These are phyloP conservation scores for Nidula microcarpa DNA, from an alignment of 768 basidiomycete genomes.

Conservation along the genomic window DNA sequence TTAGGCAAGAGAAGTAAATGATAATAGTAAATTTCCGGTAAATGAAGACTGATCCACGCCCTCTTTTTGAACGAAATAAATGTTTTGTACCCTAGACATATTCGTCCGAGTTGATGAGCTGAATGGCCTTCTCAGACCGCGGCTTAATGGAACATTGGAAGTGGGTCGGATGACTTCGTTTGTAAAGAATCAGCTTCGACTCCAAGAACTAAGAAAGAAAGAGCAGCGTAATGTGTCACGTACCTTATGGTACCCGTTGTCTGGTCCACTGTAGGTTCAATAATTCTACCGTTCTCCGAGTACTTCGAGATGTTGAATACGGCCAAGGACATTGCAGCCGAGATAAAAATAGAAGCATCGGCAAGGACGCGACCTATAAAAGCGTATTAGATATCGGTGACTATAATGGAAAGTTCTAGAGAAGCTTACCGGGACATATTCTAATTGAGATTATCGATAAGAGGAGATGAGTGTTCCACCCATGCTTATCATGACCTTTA, in stretches of 20 bases:
- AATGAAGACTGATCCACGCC: neutral
- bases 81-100: slow-evolving; percentile 1
- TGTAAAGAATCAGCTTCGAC: neutral
- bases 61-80: neutral
- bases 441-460: slow-evolving; percentile 8
- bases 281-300: slow-evolving; percentile 16
- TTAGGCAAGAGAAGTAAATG: too few species aligned
- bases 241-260: slow-evolving; percentile 46
- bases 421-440: slow-evolving; percentile 28
- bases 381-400: neutral
- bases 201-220: neutral
- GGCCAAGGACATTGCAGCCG: slow-evolving; percentile 35
- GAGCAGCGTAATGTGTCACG: neutral
- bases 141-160: slow-evolving; percentile 38
- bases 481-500: neutral
- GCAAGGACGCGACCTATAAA: slow-evolving; percentile 31
- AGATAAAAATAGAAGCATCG: slow-evolving; percentile 38
- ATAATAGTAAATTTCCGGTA: neutral
- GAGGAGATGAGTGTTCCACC: neutral
- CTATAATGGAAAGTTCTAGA: slow-evolving; percentile 3
- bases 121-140: slow-evolving; percentile 33
- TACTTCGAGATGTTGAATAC: slow-evolving; percentile 34
- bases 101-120: slow-evolving; percentile 31
- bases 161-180: slow-evolving; percentile 33
- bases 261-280: slow-evolving; percentile 35